A percentile compares a stretch with the other conserved stretches of the same genome.
Evolutionary conservation across 257 asterid genomes (phyloP).

Genomic region (Nyctanthes arbortristis): DNA sequence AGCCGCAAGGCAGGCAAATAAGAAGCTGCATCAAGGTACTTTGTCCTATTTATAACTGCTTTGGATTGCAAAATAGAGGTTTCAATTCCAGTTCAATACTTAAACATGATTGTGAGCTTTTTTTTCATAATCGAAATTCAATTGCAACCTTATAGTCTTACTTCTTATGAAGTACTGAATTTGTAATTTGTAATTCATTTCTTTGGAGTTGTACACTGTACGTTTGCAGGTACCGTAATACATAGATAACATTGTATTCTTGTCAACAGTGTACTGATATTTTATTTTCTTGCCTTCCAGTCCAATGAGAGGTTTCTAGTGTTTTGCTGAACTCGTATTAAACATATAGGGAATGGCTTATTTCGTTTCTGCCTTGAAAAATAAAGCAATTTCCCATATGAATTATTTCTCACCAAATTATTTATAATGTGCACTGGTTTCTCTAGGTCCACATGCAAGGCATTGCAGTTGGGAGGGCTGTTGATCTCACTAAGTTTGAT

Average conservation of each 20-base stretch:
- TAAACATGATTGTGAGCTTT: slow-evolving; percentile 1
- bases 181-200: slow-evolving; percentile 4
- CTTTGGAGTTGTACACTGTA: neutral
- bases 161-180: neutral
- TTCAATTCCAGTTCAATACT: neutral
- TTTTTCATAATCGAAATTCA: slow-evolving; percentile 1
- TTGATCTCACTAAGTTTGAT: slow-evolving; percentile 74
- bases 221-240: neutral
- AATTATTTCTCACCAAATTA: neutral
- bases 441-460: slow-evolving; percentile 95
- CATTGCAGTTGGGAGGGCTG: slow-evolving; percentile 94
- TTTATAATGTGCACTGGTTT: neutral
- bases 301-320: too few species aligned
- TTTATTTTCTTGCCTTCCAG: neutral
- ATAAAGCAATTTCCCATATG: neutral
- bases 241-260: neutral
- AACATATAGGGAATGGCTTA: neutral
- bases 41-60: slow-evolving; percentile 1
- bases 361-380: slow-evolving; percentile 12
- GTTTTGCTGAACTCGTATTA: neutral
- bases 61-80: slow-evolving; percentile 3
- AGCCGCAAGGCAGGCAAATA: slow-evolving; percentile 58
- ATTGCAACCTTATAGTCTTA: neutral
- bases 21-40: slow-evolving; percentile 91
- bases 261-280: slow-evolving; percentile 8